Evolutionary conservation across 441 rosid genomes (phyloP).

Genomic region (Populus hybrid): DNA sequence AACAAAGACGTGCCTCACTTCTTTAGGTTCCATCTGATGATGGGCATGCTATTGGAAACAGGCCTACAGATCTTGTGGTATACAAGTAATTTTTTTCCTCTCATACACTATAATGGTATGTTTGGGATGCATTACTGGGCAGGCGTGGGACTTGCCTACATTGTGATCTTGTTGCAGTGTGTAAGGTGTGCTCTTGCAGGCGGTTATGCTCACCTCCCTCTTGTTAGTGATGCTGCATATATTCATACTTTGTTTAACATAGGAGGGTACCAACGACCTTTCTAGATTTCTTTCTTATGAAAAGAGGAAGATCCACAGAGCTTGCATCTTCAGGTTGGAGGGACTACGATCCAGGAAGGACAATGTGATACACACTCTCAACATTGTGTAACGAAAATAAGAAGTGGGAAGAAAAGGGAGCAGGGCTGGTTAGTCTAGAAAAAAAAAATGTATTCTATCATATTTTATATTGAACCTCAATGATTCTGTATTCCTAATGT

Average conservation of each 20-base stretch:
- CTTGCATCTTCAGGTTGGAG: not conserved
- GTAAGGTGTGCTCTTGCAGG: conserved; percentile 65
- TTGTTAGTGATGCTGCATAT: conserved; percentile 59
- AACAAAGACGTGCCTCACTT: conserved; percentile 67
- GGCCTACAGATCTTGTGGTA: conserved; percentile 58
- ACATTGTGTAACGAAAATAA: not conserved
- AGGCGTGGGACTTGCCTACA: conserved; percentile 47
- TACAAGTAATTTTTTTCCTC: conserved; percentile 61
- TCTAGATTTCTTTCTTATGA: conserved; percentile 19
- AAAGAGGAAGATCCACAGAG: not conserved
- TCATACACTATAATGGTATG: conserved; percentile 60
- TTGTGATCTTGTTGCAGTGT: conserved; percentile 53
- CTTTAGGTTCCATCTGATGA: conserved; percentile 78
- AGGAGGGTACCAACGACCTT: conserved; percentile 60
- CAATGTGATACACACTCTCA: not conserved
- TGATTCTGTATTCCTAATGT: not conserved
- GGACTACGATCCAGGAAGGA: not conserved
- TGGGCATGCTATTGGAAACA: conserved; percentile 81
- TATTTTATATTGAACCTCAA: not conserved
- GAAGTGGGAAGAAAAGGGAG: not conserved
- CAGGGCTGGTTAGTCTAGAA: not conserved
- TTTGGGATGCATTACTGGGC: conserved; percentile 71
- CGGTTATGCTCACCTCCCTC: conserved; percentile 51
- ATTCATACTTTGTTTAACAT: conserved; percentile 58
- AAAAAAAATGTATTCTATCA: too few relatives aligned